Conservation (phyloP, 108 stramenopile species). For the Epithemia pelagica region DNA sequence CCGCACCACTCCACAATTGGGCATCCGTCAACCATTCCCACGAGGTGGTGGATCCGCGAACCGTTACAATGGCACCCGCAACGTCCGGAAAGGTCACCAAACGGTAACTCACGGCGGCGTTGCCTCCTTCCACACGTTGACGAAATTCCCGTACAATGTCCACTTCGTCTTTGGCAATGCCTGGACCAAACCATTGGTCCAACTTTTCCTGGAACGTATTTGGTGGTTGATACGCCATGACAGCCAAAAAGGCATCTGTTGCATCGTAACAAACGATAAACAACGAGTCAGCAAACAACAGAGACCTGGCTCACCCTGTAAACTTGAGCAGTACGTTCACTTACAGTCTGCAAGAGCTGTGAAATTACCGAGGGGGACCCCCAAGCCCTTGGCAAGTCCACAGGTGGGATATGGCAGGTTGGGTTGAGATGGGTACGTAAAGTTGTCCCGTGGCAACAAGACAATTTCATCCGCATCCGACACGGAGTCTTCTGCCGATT, state of each 20-base stretch:
- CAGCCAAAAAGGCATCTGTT: constrained; percentile 42
- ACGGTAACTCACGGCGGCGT: constrained; percentile 42
- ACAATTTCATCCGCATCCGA: constrained; percentile 4
- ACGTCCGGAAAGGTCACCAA: constrained; percentile 24
- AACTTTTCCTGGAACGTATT: constrained; percentile 21
- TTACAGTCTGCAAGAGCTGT: constrained; percentile 1
- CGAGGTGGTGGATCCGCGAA: constrained; percentile 59
- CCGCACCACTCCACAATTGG: constrained; percentile 53
- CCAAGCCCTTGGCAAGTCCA: constrained; percentile 16
- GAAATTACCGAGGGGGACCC: background rate
- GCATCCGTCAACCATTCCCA: constrained; percentile 14
- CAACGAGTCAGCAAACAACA: too few relatives aligned
- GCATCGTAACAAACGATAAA: too few relatives aligned
- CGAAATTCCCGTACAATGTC: constrained; percentile 41
- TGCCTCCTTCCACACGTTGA: constrained; percentile 6
- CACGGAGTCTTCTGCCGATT: constrained; percentile 12
- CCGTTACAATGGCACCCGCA: constrained; percentile 37
- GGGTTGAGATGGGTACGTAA: background rate
- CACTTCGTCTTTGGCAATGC: constrained; percentile 25
- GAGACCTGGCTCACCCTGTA: too few relatives aligned
- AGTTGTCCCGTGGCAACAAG: background rate
- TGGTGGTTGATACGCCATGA: constrained; percentile 27
- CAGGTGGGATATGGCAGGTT: constrained; percentile 52
- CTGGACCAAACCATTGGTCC: constrained; percentile 50
- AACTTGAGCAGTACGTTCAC: background rate